phyloP scores from a whole-genome alignment of 331 rosid species.

The Acacia concinna region DNA sequence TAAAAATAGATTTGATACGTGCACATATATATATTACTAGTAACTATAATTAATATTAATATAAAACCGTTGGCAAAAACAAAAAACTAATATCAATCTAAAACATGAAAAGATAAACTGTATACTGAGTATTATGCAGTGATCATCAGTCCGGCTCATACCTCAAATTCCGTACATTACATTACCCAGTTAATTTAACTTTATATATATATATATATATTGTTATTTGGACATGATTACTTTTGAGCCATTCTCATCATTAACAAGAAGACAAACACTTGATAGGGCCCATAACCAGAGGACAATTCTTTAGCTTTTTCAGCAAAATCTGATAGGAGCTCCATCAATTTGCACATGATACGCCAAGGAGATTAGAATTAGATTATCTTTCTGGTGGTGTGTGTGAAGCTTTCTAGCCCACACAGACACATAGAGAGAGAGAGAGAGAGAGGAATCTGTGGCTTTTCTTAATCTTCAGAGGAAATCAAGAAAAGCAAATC shows the following conservation, averaged over 20 bases:
- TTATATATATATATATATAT: too few species aligned
- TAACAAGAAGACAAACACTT: constrained; percentile 23
- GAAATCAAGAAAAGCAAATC: neutral
- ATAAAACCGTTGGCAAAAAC: too few species aligned
- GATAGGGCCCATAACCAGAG: neutral
- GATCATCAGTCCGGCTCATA: neutral
- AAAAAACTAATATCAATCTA: neutral
- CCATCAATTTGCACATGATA: too few species aligned
- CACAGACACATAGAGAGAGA: neutral
- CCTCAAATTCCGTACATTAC: neutral
- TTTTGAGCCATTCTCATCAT: neutral
- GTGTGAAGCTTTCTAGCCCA: constrained; percentile 1
- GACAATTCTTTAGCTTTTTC: neutral
- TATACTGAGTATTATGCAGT: neutral
- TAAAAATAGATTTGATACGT: neutral
- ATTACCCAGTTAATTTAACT: neutral
- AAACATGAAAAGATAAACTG: neutral
- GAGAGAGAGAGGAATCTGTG: too few species aligned
- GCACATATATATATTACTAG: neutral
- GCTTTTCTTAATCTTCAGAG: neutral
- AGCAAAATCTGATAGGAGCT: neutral
- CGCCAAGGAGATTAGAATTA: neutral
- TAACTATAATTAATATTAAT: too few species aligned
- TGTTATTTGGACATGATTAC: neutral
- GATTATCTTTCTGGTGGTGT: neutral